Percentiles rank a stretch among this genome's conserved stretches.
Conservation (phyloP, 2,329 filamentous ascomycete species). For the Emergomyces pasteurianus region DNA sequence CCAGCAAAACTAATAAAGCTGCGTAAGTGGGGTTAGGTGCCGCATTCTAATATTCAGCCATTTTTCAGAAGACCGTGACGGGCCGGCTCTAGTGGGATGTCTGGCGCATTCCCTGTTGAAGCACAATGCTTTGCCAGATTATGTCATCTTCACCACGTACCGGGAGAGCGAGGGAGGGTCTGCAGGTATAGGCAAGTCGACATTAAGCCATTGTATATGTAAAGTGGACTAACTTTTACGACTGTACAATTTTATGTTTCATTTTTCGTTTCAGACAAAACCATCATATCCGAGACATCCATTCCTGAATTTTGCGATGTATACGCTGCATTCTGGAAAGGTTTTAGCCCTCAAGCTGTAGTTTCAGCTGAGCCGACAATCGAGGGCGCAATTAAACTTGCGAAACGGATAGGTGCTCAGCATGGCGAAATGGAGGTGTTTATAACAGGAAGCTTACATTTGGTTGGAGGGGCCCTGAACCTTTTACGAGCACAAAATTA, state of each 20-base stretch:
- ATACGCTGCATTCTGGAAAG: constrained; percentile 17
- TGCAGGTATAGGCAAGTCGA: constrained; percentile 10
- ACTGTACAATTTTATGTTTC: neutral
- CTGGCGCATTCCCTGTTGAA: constrained; percentile 13
- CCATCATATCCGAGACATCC: constrained; percentile 9
- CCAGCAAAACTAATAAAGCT: neutral
- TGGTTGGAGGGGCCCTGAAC: constrained; percentile 17
- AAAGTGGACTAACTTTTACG: neutral
- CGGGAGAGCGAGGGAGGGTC: constrained; percentile 15
- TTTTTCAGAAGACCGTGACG: constrained; percentile 20
- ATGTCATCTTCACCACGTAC: constrained; percentile 23
- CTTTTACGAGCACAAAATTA: constrained; percentile 10
- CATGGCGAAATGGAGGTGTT: constrained; percentile 14
- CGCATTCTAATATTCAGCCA: constrained; percentile 25
- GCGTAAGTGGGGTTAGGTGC: neutral
- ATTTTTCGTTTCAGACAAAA: neutral
- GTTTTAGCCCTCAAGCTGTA: constrained; percentile 11
- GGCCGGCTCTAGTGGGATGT: constrained; percentile 12
- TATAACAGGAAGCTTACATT: constrained; percentile 17
- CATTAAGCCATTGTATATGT: neutral
- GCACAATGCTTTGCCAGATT: constrained; percentile 11
- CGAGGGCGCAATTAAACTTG: constrained; percentile 17
- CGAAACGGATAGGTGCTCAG: constrained; percentile 10
- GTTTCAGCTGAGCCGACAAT: constrained; percentile 16
- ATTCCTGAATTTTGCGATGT: constrained; percentile 13